These are phyloP conservation scores for Teratosphaeria zuluensis DNA, from an alignment of 2,329 filamentous ascomycete species.

Conservation along the genomic window DNA sequence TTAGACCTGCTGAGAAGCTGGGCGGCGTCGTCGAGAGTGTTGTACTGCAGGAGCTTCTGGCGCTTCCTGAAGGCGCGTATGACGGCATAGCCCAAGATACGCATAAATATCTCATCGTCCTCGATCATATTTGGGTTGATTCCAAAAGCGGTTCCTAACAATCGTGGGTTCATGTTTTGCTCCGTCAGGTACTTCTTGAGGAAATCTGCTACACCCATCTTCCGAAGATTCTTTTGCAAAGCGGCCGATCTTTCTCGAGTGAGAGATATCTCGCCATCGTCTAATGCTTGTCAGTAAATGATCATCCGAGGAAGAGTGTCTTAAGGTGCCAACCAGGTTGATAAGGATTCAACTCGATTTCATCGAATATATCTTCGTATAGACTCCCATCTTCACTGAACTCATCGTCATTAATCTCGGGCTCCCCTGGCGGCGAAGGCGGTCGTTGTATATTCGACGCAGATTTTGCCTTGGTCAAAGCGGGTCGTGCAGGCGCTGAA, in stretches of 20 bases:
- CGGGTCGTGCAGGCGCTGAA: not conserved
- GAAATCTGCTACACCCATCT: constrained; percentile 66
- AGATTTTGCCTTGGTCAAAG: not conserved
- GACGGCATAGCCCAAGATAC: constrained; percentile 66
- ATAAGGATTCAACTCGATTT: constrained; percentile 6
- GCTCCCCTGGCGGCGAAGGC: not conserved
- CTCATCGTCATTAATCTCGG: constrained; percentile 2
- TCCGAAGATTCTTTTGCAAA: constrained; percentile 1
- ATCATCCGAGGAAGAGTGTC: not conserved
- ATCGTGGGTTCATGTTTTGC: constrained; percentile 58
- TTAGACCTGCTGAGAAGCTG: constrained; percentile 59
- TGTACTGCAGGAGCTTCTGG: constrained; percentile 68
- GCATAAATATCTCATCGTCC: constrained; percentile 61
- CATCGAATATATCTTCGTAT: constrained; percentile 5
- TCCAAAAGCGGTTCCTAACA: constrained; percentile 77
- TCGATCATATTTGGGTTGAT: constrained; percentile 56
- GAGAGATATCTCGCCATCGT: not conserved
- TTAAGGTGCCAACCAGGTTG: not conserved
- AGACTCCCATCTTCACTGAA: constrained; percentile 1
- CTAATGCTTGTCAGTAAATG: not conserved
- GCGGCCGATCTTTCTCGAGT: not conserved
- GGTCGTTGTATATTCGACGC: not conserved
- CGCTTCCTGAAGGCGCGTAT: constrained; percentile 73
- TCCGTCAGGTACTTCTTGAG: constrained; percentile 60
- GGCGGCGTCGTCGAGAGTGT: constrained; percentile 81